A percentile compares a stretch with the other conserved stretches of the same genome.
These are phyloP conservation scores for Sugiyamaella marilandica DNA, from an alignment of 805 yeast genomes.

Conservation along the genomic window DNA sequence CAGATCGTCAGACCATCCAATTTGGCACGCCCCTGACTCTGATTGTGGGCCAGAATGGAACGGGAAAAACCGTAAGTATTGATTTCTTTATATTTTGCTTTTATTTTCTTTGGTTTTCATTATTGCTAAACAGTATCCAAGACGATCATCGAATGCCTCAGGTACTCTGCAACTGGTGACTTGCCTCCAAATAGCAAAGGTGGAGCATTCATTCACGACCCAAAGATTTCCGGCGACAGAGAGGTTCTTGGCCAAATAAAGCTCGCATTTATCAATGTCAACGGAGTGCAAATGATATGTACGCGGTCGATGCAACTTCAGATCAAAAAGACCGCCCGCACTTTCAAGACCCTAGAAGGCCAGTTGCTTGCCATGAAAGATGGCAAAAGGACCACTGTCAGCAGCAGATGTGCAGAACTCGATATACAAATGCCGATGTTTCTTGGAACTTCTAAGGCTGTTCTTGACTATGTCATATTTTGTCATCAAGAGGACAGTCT, in stretches of 20 bases:
- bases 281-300: slow-evolving; percentile 73
- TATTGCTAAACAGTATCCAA: slow-evolving; percentile 6
- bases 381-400: slow-evolving; percentile 68
- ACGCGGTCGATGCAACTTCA: slow-evolving; percentile 79
- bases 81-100: no score
- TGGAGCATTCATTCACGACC: slow-evolving; percentile 95
- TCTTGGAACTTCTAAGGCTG: slow-evolving; percentile 83
- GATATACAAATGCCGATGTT: slow-evolving; percentile 76
- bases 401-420: slow-evolving; percentile 78
- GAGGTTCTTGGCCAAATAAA: slow-evolving; percentile 88
- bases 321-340: slow-evolving; percentile 54
- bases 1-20: slow-evolving; percentile 76
- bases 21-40: slow-evolving; percentile 88
- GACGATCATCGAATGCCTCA: slow-evolving; percentile 88
- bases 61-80: slow-evolving; percentile 70
- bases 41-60: slow-evolving; percentile 93
- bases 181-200: slow-evolving; percentile 94
- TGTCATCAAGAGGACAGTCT: slow-evolving; percentile 96
- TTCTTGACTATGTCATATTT: slow-evolving; percentile 86
- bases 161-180: slow-evolving; percentile 93
- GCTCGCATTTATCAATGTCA: slow-evolving; percentile 71
- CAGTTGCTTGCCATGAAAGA: slow-evolving; percentile 59
- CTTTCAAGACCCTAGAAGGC: slow-evolving; percentile 90
- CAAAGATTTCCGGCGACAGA: slow-evolving; percentile 58
- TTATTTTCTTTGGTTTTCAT: no score